These are phyloP conservation scores for Talaromyces funiculosus DNA, from an alignment of 2,329 filamentous ascomycete species.

Conservation along the genomic window DNA sequence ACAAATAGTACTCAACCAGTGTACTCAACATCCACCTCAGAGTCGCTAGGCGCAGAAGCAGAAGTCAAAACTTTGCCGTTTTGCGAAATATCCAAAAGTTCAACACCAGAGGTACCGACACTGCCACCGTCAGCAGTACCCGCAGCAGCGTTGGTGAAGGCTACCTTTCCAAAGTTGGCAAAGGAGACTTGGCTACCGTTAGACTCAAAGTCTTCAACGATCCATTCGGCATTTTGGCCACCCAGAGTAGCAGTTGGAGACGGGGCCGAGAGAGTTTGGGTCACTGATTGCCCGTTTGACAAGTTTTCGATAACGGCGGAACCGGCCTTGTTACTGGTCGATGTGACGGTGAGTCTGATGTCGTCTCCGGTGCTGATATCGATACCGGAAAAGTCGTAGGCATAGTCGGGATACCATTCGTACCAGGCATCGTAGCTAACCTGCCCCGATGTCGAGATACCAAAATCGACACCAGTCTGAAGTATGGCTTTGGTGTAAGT, in stretches of 20 bases:
- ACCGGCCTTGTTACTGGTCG: constrained; percentile 40
- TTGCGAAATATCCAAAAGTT: constrained; percentile 46
- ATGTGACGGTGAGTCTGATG: constrained; percentile 38
- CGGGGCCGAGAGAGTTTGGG: constrained; percentile 47
- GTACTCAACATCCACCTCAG: constrained; percentile 24
- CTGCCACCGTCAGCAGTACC: constrained; percentile 17
- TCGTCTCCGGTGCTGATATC: constrained; percentile 42
- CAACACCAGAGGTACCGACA: constrained; percentile 33
- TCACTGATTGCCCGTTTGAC: constrained; percentile 48
- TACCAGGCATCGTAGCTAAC: constrained; percentile 54
- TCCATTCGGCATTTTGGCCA: constrained; percentile 58
- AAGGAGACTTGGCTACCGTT: constrained; percentile 39
- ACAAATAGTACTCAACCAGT: not conserved
- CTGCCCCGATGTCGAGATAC: constrained; percentile 35
- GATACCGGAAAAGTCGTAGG: constrained; percentile 49
- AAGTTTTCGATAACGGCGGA: constrained; percentile 49
- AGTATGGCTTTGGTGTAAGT: constrained; percentile 51
- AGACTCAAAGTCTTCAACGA: constrained; percentile 52
- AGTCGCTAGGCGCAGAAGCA: constrained; percentile 22
- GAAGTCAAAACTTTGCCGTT: constrained; percentile 30
- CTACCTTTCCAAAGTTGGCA: constrained; percentile 45
- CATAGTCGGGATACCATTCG: constrained; percentile 56
- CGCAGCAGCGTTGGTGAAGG: constrained; percentile 30
- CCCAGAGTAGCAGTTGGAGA: constrained; percentile 38
- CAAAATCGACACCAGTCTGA: constrained; percentile 55